phyloP scores from a whole-genome alignment of 176 grass and related monocot species.

The Oryza rufipogon region DNA sequence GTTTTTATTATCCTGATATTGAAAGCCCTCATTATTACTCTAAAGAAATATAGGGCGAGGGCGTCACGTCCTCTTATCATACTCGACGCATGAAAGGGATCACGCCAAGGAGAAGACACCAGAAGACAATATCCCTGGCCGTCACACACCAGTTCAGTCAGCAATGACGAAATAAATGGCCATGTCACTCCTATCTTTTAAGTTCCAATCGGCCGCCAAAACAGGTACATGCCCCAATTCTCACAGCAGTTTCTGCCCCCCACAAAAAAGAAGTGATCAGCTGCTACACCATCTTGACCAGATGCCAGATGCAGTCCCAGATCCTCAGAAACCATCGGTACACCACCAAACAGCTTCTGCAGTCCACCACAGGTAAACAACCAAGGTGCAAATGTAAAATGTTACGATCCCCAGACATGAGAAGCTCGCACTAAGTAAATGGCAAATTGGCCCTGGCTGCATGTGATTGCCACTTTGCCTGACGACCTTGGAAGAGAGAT shows the following conservation, averaged over 20 bases:
- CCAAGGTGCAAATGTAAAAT: too few species aligned
- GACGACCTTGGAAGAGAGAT: not conserved
- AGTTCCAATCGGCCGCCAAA: not conserved
- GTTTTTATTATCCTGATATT: not conserved
- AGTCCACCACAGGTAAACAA: not conserved
- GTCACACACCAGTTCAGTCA: conserved; percentile 7
- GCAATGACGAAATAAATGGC: conserved; percentile 14
- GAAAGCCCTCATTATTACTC: not conserved
- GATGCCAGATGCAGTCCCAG: not conserved
- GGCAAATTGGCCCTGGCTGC: not conserved
- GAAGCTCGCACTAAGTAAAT: not conserved
- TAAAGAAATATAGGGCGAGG: not conserved
- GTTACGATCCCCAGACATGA: not conserved
- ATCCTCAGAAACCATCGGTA: not conserved
- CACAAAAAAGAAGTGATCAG: not conserved
- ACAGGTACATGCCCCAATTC: not conserved
- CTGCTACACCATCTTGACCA: not conserved
- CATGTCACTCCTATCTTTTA: not conserved
- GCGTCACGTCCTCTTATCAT: not conserved
- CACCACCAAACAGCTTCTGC: not conserved
- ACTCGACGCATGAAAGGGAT: not conserved
- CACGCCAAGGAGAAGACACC: not conserved
- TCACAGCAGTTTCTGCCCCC: not conserved
- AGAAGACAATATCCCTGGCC: not conserved
- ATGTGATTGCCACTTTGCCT: not conserved